Percentiles rank a stretch among this genome's conserved stretches.
These are phyloP conservation scores for Piper longum DNA, from an alignment of 164 flowering plant genomes.

Conservation along the genomic window DNA sequence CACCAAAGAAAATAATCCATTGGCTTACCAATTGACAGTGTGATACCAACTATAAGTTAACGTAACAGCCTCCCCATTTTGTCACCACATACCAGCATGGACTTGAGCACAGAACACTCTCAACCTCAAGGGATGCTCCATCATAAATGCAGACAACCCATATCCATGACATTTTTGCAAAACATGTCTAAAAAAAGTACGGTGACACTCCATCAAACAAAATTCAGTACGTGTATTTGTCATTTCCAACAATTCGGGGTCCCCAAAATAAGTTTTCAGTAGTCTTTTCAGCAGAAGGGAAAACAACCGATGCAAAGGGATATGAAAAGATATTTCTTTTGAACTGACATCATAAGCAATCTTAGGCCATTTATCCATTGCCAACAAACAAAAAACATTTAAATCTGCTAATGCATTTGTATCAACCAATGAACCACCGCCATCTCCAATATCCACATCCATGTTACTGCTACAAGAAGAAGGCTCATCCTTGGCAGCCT, in stretches of 20 bases:
- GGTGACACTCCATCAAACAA: slow-evolving; percentile 12
- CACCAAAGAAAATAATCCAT: neutral
- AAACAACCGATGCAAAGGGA: slow-evolving; percentile 81
- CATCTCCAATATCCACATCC: slow-evolving; percentile 13
- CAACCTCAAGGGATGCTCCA: slow-evolving; percentile 85
- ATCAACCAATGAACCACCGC: slow-evolving; percentile 21
- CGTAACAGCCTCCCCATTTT: slow-evolving; percentile 71
- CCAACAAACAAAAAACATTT: slow-evolving; percentile 32
- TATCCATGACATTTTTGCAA: slow-evolving; percentile 56
- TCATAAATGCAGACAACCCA: slow-evolving; percentile 75
- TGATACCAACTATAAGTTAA: slow-evolving; percentile 60
- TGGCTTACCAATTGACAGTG: slow-evolving; percentile 64
- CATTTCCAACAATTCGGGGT: slow-evolving; percentile 15
- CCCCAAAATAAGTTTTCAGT: slow-evolving; percentile 42
- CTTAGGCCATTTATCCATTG: slow-evolving; percentile 67
- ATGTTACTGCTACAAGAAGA: slow-evolving; percentile 9
- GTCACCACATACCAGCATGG: slow-evolving; percentile 95
- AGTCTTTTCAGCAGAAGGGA: slow-evolving; percentile 50
- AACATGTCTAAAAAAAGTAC: slow-evolving; percentile 42
- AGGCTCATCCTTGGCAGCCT: slow-evolving; percentile 8
- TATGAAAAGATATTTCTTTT: slow-evolving; percentile 71
- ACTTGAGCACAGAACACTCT: slow-evolving; percentile 90
- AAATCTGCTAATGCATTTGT: slow-evolving; percentile 24
- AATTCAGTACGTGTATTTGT: slow-evolving; percentile 9
- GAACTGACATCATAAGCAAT: slow-evolving; percentile 75